Evolutionary conservation across 768 basidiomycete species (phyloP).

Genomic region (Phylloporus arenicola): DNA sequence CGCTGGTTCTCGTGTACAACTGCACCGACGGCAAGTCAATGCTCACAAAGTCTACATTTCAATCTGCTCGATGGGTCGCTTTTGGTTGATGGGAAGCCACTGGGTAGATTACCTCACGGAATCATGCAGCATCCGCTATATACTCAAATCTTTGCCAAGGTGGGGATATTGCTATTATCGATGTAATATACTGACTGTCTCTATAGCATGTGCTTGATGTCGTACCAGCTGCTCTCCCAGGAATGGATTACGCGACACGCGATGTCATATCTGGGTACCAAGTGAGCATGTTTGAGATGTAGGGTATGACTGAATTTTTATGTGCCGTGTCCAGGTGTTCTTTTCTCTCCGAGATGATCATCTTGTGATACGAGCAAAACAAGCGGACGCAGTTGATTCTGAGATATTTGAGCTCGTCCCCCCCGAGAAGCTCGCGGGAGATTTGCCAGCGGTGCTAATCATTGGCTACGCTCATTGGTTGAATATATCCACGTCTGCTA

Average conservation of each 20-base stretch:
- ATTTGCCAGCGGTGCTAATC: slow-evolving; percentile 24
- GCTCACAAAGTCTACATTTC: slow-evolving; percentile 19
- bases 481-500: slow-evolving; percentile 14
- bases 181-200: background rate
- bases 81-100: slow-evolving; percentile 24
- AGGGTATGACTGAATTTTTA: background rate
- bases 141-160: slow-evolving; percentile 17
- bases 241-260: slow-evolving; percentile 24
- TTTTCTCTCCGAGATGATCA: slow-evolving; percentile 16
- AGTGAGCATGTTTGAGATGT: slow-evolving; percentile 5
- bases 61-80: slow-evolving; percentile 24
- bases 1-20: slow-evolving; percentile 24
- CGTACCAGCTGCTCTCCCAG: slow-evolving; percentile 20
- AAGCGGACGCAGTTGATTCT: background rate
- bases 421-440: slow-evolving; percentile 14
- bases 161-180: background rate
- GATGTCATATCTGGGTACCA: slow-evolving; percentile 12
- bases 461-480: slow-evolving; percentile 28
- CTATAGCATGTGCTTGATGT: slow-evolving; percentile 19
- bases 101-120: slow-evolving; percentile 19
- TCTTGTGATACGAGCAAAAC: slow-evolving; percentile 18
- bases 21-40: background rate
- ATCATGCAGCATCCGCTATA: slow-evolving; percentile 20
- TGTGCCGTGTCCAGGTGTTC: slow-evolving; percentile 9
- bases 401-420: slow-evolving; percentile 24